These are phyloP conservation scores for Aegilops sharonensis DNA, from an alignment of 176 grass and related monocot genomes.

Conservation along the genomic window DNA sequence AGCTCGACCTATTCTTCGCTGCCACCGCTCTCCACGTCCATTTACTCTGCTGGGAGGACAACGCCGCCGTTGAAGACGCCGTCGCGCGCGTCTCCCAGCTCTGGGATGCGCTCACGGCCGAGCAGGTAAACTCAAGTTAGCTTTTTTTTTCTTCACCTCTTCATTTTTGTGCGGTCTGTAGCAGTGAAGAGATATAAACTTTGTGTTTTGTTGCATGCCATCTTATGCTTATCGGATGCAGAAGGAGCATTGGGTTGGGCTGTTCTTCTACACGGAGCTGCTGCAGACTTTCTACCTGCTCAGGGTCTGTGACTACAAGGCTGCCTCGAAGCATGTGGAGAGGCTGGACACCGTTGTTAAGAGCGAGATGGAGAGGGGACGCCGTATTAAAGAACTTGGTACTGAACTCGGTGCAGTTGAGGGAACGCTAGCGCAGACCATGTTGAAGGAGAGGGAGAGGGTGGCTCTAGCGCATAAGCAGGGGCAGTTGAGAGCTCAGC, in stretches of 20 bases:
- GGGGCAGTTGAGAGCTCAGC: conserved; percentile 41
- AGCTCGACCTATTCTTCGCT: conserved; percentile 94
- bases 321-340: conserved; percentile 64
- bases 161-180: background rate
- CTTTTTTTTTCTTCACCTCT: background rate
- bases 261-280: conserved; percentile 87
- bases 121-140: conserved; percentile 43
- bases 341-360: conserved; percentile 64
- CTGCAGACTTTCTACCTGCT: conserved; percentile 83
- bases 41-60: conserved; percentile 85
- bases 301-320: conserved; percentile 87
- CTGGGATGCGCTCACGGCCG: conserved; percentile 60
- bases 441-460: conserved; percentile 67
- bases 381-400: conserved; percentile 42
- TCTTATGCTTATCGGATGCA: conserved; percentile 22
- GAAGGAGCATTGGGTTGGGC: conserved; percentile 70
- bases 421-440: conserved; percentile 35
- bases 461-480: conserved; percentile 57
- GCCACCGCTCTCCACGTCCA: conserved; percentile 74
- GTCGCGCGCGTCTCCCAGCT: conserved; percentile 40
- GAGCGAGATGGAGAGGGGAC: conserved; percentile 58
- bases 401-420: conserved; percentile 56
- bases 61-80: conserved; percentile 41
- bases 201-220: background rate
- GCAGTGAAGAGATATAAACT: background rate